Evolutionary conservation across 768 basidiomycete genomes (phyloP).

Genomic region (Cyclocybe aegerita): DNA sequence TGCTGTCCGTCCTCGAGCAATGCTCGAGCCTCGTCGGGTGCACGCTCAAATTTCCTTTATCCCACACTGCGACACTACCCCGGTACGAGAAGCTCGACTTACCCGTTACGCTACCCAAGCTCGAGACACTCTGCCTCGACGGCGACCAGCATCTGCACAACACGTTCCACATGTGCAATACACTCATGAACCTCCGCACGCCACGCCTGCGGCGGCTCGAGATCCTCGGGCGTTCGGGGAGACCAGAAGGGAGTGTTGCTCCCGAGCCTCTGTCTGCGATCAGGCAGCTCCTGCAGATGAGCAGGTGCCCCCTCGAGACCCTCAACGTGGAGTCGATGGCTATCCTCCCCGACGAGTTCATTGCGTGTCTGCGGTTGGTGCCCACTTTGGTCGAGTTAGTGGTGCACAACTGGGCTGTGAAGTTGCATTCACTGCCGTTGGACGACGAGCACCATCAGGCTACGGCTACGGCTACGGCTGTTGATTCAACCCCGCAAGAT

Average conservation of each 20-base stretch:
- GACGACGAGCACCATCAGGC: neutral
- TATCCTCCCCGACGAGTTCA: conserved; percentile 20
- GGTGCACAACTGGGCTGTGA: conserved; percentile 23
- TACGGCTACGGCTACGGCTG: neutral
- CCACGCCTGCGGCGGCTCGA: conserved; percentile 24
- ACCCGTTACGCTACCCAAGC: conserved; percentile 20
- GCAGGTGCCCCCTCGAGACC: conserved; percentile 22
- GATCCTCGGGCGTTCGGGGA: conserved; percentile 23
- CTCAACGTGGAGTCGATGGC: conserved; percentile 24
- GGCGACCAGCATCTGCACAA: conserved; percentile 27
- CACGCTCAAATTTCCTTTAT: conserved; percentile 30
- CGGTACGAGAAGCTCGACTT: conserved; percentile 14
- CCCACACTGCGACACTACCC: conserved; percentile 17
- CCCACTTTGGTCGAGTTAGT: conserved; percentile 21
- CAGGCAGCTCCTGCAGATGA: conserved; percentile 17
- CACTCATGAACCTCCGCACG: conserved; percentile 19
- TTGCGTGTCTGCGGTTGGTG: conserved; percentile 19
- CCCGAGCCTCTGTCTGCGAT: conserved; percentile 22
- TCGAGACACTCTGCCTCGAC: conserved; percentile 23
- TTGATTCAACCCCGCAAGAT: neutral
- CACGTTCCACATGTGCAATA: conserved; percentile 29
- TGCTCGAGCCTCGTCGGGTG: conserved; percentile 19
- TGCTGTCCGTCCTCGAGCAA: conserved; percentile 19
- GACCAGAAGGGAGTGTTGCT: conserved; percentile 13
- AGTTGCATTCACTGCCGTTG: conserved; percentile 4